Conservation (phyloP, 306 rosid species). For the Benincasa hispida region DNA sequence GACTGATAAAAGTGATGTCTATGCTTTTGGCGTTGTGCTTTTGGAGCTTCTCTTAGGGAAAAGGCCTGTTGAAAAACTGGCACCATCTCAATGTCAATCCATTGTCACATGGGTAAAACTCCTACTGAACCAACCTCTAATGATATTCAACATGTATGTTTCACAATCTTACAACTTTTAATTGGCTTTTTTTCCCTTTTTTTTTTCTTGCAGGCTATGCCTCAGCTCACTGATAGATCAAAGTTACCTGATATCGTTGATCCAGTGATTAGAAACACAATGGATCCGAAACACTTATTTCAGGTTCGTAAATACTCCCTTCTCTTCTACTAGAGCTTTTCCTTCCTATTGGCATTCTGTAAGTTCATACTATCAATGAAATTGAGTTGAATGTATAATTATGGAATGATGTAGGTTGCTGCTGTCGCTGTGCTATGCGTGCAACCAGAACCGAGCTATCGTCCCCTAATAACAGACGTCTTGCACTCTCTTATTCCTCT, state of each 20-base stretch:
- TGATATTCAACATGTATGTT: neutral
- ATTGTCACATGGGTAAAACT: constrained; percentile 88
- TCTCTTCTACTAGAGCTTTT: no score
- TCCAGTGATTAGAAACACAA: constrained; percentile 57
- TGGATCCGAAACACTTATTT: constrained; percentile 79
- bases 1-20: constrained; percentile 92
- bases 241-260: constrained; percentile 79
- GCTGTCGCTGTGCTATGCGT: constrained; percentile 95
- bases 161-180: neutral
- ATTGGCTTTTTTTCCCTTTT: neutral
- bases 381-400: no score
- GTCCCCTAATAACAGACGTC: constrained; percentile 78
- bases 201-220: constrained; percentile 71
- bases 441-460: constrained; percentile 89
- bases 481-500: constrained; percentile 87
- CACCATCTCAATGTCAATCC: constrained; percentile 81
- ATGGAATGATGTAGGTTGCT: constrained; percentile 48
- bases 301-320: constrained; percentile 38
- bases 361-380: no score
- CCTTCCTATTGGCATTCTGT: no score
- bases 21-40: constrained; percentile 85
- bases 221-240: constrained; percentile 83
- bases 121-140: neutral
- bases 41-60: constrained; percentile 74
- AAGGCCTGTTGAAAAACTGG: constrained; percentile 77